Conservation (phyloP, 1,284 basidiomycete species). For the Puccinia hordei region DNA sequence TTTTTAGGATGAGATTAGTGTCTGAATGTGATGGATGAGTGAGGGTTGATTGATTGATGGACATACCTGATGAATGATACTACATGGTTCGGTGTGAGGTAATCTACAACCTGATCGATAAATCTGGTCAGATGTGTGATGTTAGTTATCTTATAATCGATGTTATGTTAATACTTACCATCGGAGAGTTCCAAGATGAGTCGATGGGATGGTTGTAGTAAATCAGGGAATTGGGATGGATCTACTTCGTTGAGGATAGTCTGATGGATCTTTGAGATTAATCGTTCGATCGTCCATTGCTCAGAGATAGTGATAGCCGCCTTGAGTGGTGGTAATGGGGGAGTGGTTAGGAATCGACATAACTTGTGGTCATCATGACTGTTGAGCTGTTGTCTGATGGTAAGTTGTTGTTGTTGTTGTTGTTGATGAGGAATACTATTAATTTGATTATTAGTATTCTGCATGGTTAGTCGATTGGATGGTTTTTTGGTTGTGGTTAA, state of each 20-base stretch:
- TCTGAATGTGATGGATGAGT: background rate
- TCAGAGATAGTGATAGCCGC: conserved; percentile 1
- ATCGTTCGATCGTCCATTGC: background rate
- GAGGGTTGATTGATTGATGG: background rate
- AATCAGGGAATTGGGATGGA: background rate
- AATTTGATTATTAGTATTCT: no score
- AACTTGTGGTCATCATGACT: no score
- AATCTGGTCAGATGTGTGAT: no score
- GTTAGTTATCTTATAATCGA: background rate
- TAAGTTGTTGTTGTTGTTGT: no score
- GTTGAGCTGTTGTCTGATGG: no score
- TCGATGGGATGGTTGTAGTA: conserved; percentile 10
- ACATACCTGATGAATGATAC: conserved; percentile 12
- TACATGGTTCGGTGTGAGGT: conserved; percentile 8
- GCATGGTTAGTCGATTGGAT: no score
- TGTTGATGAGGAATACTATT: no score
- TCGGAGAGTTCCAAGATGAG: conserved; percentile 28
- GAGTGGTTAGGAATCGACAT: conserved; percentile 28
- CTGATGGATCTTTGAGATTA: conserved; percentile 3
- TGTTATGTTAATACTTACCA: background rate
- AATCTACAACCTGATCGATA: conserved; percentile 21
- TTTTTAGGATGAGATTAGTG: background rate
- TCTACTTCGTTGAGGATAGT: conserved; percentile 18
- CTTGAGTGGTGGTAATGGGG: conserved; percentile 18
- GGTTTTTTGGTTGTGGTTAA: no score